These are phyloP conservation scores for Plasmodium cynomolgi DNA, from an alignment of 169 alveolate genomes.

Conservation along the genomic window DNA sequence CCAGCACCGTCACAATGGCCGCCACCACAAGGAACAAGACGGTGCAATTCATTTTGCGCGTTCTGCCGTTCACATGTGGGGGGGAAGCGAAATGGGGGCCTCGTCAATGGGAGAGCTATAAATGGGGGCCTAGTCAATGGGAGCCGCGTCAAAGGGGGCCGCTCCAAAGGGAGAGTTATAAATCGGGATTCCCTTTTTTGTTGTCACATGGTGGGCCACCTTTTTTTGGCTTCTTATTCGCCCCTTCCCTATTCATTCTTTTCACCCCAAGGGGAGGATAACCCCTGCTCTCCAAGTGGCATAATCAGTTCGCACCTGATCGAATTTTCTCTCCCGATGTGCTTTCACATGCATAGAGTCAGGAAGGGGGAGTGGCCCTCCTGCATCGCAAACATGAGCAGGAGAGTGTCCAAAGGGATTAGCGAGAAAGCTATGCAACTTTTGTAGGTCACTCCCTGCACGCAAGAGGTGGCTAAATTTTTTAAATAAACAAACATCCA, in stretches of 20 bases:
- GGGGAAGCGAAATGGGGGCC: background rate
- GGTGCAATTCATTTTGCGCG: slow-evolving; percentile 21
- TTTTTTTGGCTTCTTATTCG: background rate
- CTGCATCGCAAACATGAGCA: background rate
- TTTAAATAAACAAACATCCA: background rate
- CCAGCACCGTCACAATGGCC: slow-evolving; percentile 36
- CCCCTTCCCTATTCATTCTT: background rate
- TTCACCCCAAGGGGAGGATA: background rate
- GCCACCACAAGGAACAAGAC: slow-evolving; percentile 13
- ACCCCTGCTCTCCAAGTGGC: background rate
- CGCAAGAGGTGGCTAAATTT: background rate
- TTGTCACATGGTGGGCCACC: background rate
- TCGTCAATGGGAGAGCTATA: background rate
- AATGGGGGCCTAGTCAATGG: background rate
- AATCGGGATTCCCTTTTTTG: background rate
- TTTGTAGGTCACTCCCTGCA: background rate
- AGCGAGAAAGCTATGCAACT: background rate
- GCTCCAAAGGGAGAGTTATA: background rate
- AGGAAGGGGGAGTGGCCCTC: background rate
- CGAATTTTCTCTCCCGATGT: background rate
- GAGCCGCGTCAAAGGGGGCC: background rate
- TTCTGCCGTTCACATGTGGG: background rate
- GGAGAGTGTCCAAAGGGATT: background rate
- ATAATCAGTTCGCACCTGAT: background rate
- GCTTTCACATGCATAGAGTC: no score